These are phyloP conservation scores for Penicillium brasilianum DNA, from an alignment of 2,329 filamentous ascomycete species.

Conservation along the genomic window DNA sequence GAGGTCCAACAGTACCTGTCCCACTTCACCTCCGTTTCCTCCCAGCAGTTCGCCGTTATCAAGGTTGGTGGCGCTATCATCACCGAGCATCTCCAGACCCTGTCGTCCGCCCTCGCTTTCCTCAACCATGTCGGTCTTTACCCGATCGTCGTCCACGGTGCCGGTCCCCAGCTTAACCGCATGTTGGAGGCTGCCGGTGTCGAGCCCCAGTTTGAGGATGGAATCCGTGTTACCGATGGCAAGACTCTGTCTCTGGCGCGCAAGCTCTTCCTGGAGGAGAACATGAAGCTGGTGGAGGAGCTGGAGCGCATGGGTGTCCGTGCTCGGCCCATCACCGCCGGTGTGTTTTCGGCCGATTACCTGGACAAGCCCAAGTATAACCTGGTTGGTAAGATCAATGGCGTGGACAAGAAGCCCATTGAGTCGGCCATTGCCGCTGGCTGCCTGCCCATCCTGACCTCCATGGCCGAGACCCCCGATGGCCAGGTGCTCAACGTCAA, in stretches of 20 bases:
- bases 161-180: slow-evolving; percentile 91
- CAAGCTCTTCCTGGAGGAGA: slow-evolving; percentile 93
- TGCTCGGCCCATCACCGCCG: slow-evolving; percentile 84
- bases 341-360: slow-evolving; percentile 91
- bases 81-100: slow-evolving; percentile 88
- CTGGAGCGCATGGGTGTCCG: slow-evolving; percentile 88
- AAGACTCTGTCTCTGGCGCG: slow-evolving; percentile 91
- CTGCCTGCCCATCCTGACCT: slow-evolving; percentile 90
- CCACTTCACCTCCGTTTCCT: slow-evolving; percentile 94
- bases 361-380: slow-evolving; percentile 96
- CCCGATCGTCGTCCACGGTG: slow-evolving; percentile 94
- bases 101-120: slow-evolving; percentile 87
- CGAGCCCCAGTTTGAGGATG: slow-evolving; percentile 94
- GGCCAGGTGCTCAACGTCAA: slow-evolving; percentile 97
- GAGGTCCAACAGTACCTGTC: slow-evolving; percentile 98
- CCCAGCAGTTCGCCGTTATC: slow-evolving; percentile 96
- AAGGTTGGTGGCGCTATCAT: slow-evolving; percentile 97
- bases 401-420: slow-evolving; percentile 87
- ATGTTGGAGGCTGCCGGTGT: slow-evolving; percentile 88
- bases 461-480: slow-evolving; percentile 91
- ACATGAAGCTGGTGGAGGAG: slow-evolving; percentile 87
- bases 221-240: slow-evolving; percentile 91
- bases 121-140: slow-evolving; percentile 93
- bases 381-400: slow-evolving; percentile 91
- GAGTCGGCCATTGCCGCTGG: slow-evolving; percentile 89